Evolutionary conservation across 805 yeast genomes (phyloP), one percentile per base, ranked within the genome.

Genomic region (Nakazawaea ishiwadae): DNA sequence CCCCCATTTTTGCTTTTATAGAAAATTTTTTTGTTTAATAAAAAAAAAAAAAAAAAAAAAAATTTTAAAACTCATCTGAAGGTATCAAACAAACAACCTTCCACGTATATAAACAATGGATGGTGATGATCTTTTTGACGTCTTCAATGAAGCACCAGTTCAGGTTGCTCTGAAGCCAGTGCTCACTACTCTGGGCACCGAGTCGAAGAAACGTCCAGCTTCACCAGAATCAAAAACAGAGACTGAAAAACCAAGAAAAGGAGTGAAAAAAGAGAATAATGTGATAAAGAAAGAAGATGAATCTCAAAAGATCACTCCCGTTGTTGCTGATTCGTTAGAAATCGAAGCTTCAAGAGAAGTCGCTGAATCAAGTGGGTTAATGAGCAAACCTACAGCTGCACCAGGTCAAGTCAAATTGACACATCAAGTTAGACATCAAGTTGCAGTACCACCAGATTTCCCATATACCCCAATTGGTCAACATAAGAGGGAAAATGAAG

Each of bases 381-480:
- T 79, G 52, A 69, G 68, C 12, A 53, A 63, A 16, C 56, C 69
- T 17, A 52, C 60, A 1, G 60, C 59, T 3, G 68, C 63, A 40
- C 45, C 44, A 19, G 60, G 63, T 8, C 63, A 63, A 43, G 81
- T 89, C 45, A 81, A 84, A 58, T 68, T 89, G 49, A 79, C 80
- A 44, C 99, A 91, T 68, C 96, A 88, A 63, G 96, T 91, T 42
- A 83, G 98, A 61, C 99, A 91, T 66, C 97, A 91, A 63, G 99
- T 91, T 9, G 97, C 98, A 1, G 73, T 91, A 18, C 99, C 99
- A 1, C 95, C 96, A 4, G 84, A 84, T 46, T 93, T 81, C 57
- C 84, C 90, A 40, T 91, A 93, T 56, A 69, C 69, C 11, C 97
- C 98, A 12, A 88, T 91, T 50, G 83, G 89, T 20, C 84, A 88